Conservation (phyloP, 768 basidiomycete genomes). For the Pisolithus albus region DNA sequence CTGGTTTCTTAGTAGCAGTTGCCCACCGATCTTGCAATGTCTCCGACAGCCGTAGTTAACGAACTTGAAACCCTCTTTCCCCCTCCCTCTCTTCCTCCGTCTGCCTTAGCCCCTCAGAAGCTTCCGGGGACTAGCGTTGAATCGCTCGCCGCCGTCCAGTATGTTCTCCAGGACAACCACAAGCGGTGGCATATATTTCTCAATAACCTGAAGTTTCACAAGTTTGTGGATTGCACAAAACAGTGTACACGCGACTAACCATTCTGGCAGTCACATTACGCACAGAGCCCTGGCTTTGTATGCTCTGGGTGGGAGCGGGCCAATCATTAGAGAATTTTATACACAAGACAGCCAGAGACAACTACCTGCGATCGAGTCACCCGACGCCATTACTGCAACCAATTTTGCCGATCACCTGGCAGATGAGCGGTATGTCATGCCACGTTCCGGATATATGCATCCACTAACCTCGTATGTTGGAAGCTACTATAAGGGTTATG, state of each 20-base stretch:
- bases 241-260: background rate
- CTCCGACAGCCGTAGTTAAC: background rate
- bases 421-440: slow-evolving; percentile 19
- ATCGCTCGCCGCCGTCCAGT: slow-evolving; percentile 25
- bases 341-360: slow-evolving; percentile 14
- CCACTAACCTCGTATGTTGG: background rate
- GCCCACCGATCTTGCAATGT: background rate
- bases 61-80: slow-evolving; percentile 4
- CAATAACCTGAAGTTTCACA: slow-evolving; percentile 42
- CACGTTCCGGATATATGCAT: background rate
- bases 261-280: slow-evolving; percentile 18
- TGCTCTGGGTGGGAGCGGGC: slow-evolving; percentile 18
- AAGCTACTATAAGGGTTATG: slow-evolving; percentile 24
- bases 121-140: slow-evolving; percentile 13
- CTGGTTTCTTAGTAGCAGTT: no score
- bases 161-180: slow-evolving; percentile 43
- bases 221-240: slow-evolving; percentile 28
- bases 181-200: slow-evolving; percentile 43
- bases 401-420: slow-evolving; percentile 21
- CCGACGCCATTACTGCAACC: slow-evolving; percentile 16
- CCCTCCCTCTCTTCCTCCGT: slow-evolving; percentile 2
- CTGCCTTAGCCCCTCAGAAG: background rate
- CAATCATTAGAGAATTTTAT: slow-evolving; percentile 22
- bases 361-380: slow-evolving; percentile 19
- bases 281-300: slow-evolving; percentile 26